Evolutionary conservation across 2,329 filamentous ascomycete genomes (phyloP), one percentile per base, ranked within the genome.

Genomic region (Sordariomycetes sp.): DNA sequence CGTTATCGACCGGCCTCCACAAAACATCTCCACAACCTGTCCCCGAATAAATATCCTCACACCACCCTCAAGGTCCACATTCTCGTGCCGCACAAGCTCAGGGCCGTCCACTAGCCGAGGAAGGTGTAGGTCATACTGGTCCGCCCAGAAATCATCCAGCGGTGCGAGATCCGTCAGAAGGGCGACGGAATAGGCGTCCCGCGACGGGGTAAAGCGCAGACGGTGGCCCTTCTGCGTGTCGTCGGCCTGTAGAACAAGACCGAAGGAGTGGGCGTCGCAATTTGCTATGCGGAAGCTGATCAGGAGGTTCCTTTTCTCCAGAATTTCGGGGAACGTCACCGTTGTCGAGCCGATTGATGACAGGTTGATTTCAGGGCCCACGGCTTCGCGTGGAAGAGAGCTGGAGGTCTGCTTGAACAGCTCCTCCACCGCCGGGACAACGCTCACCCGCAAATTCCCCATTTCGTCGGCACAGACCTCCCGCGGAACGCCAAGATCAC

Each of bases 91-190:
- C 1, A 69, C 66, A 3, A 72, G 61, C 28, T 72, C 70, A 10
- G 70, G 69, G 0, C 70, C 70, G 53, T 72, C 70, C 24, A 72
- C 62, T 3, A 64, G 65, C 8, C 68, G 64, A 5, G 66, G 67
- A 18, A 69, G 62, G 32, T 71, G 62, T 16, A 69, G 59, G 12
- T 63, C 60, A 60, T 71, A 71, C 60, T 71, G 70, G 54, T 71
- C 69, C n/a, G 68, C 69, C 70, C 70, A 72, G 60, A 71, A 71
- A 60, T 72, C 69, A 60, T 72, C 70, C 1, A 72, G 64, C 3
- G 70, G 67, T 7, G 69, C 64, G 37, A 68, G 65, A 58, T 70
- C 67, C 5, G 65, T 65, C 37, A 67, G 54, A 6, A 71, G 62
- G n/a, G 62, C 55, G 35, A 71, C 64, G 22, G 65, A 62, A 59